phyloP scores from a whole-genome alignment of 257 asterid genomes.

The Solanum neorickii region DNA sequence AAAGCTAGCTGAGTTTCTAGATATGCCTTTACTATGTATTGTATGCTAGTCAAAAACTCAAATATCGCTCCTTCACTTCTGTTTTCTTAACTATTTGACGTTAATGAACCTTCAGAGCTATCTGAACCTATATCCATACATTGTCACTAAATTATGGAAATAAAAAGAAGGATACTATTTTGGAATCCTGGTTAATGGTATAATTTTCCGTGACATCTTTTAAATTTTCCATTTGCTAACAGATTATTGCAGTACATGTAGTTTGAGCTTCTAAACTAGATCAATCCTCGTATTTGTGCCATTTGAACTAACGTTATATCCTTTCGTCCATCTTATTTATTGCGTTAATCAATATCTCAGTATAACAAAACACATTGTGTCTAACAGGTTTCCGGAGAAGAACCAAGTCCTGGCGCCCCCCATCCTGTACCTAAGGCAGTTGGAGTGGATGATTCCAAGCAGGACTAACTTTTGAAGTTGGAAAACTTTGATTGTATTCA shows the following conservation, averaged over 20 bases:
- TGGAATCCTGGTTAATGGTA: neutral
- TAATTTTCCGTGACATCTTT: neutral
- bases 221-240: neutral
- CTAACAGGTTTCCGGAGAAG: slow-evolving; percentile 40
- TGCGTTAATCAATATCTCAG: neutral
- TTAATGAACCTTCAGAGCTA: neutral
- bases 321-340: neutral
- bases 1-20: neutral
- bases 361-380: neutral
- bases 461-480: slow-evolving; percentile 21
- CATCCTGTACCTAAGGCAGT: slow-evolving; percentile 26
- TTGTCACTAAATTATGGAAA: neutral
- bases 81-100: neutral
- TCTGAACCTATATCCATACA: neutral
- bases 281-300: neutral
- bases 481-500: neutral
- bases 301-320: neutral
- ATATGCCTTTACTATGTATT: neutral
- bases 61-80: neutral
- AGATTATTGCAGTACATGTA: neutral
- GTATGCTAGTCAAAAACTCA: neutral
- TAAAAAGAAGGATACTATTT: neutral
- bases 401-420: slow-evolving; percentile 14
- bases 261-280: neutral
- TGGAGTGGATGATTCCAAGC: slow-evolving; percentile 33